Percentiles rank a stretch among this genome's conserved stretches.
These are phyloP conservation scores for Fusarium brachygibbosum DNA, from an alignment of 2,329 filamentous ascomycete species.

Conservation along the genomic window DNA sequence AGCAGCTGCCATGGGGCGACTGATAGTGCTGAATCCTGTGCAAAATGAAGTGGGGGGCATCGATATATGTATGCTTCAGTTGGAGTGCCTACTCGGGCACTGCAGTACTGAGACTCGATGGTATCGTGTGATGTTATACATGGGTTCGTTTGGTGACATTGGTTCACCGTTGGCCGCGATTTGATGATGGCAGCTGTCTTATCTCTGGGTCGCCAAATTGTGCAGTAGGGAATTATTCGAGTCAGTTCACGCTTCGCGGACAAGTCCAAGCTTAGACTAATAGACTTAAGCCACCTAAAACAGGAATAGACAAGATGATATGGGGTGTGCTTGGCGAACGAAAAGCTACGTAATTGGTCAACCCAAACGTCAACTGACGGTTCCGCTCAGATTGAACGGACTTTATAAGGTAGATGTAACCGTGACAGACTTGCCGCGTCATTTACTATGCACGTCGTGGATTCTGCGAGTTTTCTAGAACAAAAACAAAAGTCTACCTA, in stretches of 20 bases:
- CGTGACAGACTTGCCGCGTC: conserved; percentile 24
- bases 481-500: conserved; percentile 1
- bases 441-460: conserved; percentile 12
- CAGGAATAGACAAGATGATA: conserved; percentile 20
- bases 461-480: conserved; percentile 28
- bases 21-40: not conserved
- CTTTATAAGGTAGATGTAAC: conserved; percentile 9
- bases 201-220: not conserved
- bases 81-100: not conserved
- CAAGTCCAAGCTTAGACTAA: conserved; percentile 15
- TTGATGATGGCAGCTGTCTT: not conserved
- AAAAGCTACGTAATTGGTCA: conserved; percentile 25
- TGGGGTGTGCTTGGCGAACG: conserved; percentile 12
- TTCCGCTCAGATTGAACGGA: conserved; percentile 27
- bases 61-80: too few relatives aligned
- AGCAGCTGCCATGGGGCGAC: conserved; percentile 5
- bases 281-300: conserved; percentile 24
- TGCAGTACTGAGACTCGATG: not conserved
- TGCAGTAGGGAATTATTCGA: conserved; percentile 5
- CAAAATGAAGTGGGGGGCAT: not conserved
- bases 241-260: conserved; percentile 21
- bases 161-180: not conserved
- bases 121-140: not conserved
- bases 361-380: conserved; percentile 25
- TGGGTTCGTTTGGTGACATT: not conserved